Percentiles rank a stretch among this genome's conserved stretches.
These are phyloP conservation scores for Leptodermis oblonga DNA, from an alignment of 257 asterid species.

Conservation along the genomic window DNA sequence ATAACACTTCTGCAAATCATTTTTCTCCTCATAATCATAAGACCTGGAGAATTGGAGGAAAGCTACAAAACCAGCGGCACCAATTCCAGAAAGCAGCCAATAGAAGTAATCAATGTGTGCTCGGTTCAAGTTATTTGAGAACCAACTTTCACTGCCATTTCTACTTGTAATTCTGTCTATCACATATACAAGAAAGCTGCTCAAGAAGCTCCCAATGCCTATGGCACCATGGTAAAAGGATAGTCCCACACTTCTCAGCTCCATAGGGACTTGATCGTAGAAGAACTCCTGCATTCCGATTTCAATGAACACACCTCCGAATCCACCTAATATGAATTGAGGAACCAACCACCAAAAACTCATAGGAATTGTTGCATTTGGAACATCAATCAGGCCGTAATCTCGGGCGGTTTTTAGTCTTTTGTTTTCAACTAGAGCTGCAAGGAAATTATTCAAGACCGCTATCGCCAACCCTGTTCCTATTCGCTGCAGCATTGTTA, in stretches of 20 bases:
- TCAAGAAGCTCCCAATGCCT: constrained; percentile 5
- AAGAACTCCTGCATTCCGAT: constrained; percentile 68
- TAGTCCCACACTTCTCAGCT: constrained; percentile 50
- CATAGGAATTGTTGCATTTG: constrained; percentile 48
- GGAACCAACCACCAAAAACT: constrained; percentile 71
- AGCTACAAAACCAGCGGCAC: neutral
- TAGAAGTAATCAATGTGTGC: constrained; percentile 11
- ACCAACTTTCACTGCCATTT: neutral
- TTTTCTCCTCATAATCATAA: neutral
- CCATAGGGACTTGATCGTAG: constrained; percentile 59
- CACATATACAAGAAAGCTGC: neutral
- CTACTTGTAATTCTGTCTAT: neutral
- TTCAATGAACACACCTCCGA: constrained; percentile 27
- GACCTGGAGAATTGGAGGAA: constrained; percentile 1
- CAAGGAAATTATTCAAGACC: constrained; percentile 34
- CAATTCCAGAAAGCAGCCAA: constrained; percentile 2
- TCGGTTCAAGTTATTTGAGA: constrained; percentile 1
- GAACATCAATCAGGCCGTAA: constrained; percentile 35
- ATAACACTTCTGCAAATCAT: neutral
- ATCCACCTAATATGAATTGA: constrained; percentile 17
- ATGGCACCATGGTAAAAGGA: constrained; percentile 12
- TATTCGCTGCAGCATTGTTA: constrained; percentile 51
- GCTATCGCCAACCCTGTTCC: constrained; percentile 46
- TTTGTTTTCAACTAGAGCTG: constrained; percentile 50
- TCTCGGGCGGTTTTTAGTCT: constrained; percentile 41